Percentiles rank a stretch among this genome's conserved stretches.
Evolutionary conservation across 805 yeast genomes (phyloP).

Genomic region (Candida ficus): DNA sequence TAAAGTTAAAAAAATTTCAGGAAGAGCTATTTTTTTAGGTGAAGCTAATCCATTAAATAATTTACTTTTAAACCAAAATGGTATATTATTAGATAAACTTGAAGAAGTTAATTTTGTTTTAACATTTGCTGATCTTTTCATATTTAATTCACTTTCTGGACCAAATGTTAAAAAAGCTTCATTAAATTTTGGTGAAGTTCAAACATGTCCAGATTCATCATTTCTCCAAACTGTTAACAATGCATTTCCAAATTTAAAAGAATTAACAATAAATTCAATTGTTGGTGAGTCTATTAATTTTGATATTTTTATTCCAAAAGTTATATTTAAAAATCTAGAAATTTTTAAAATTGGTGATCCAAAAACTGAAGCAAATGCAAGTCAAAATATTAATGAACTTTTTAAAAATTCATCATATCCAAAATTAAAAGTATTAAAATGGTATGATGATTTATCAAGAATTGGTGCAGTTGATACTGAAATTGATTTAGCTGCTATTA

Average conservation of each 20-base stretch:
- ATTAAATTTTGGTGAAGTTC: not conserved
- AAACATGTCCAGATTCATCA: not conserved
- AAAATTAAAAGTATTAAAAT: not conserved
- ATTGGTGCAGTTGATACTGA: not conserved
- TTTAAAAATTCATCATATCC: not conserved
- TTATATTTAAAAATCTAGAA: not conserved
- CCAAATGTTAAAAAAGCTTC: not conserved
- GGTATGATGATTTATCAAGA: not conserved
- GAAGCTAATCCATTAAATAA: not conserved
- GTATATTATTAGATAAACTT: not conserved
- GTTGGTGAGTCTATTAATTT: not conserved
- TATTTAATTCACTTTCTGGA: not conserved
- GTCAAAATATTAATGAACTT: not conserved
- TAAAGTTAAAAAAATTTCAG: not conserved
- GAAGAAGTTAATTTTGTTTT: not conserved
- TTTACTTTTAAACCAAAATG: not conserved
- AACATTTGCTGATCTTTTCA: not conserved
- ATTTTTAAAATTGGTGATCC: not conserved
- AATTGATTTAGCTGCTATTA: not conserved
- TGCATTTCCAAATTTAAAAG: not conserved
- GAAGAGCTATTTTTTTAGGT: not conserved
- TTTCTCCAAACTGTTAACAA: not conserved
- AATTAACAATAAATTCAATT: not conserved
- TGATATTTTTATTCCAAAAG: not conserved
- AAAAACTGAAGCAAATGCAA: not conserved